These are phyloP conservation scores for Lachancea lanzarotensis DNA, from an alignment of 805 yeast species.

Conservation along the genomic window DNA sequence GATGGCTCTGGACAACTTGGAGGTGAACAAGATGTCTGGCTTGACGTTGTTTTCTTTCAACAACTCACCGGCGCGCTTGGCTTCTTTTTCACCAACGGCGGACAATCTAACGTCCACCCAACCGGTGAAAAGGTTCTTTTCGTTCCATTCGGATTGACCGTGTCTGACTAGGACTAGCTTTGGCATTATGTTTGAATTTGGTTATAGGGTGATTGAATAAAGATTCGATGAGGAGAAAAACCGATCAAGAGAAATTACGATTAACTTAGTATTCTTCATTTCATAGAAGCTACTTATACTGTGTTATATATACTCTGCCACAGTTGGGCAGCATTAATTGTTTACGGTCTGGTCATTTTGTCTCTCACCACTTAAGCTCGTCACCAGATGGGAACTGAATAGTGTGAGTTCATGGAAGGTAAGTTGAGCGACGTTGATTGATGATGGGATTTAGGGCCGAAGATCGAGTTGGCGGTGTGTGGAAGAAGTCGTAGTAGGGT, in stretches of 20 bases:
- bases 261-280: background rate
- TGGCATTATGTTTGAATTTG: conserved; percentile 31
- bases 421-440: background rate
- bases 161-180: conserved; percentile 92
- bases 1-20: conserved; percentile 88
- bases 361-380: conserved; percentile 3
- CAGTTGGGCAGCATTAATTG: background rate
- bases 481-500: background rate
- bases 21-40: conserved; percentile 88
- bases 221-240: background rate
- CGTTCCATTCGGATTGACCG: conserved; percentile 99
- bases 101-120: conserved; percentile 94
- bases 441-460: background rate
- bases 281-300: background rate
- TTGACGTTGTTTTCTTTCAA: conserved; percentile 76
- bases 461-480: no score
- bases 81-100: conserved; percentile 82
- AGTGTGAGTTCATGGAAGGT: background rate
- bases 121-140: conserved; percentile 95
- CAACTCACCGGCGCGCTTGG: conserved; percentile 87
- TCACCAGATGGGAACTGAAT: conserved; percentile 2
- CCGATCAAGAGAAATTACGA: background rate
- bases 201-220: background rate
- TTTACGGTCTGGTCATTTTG: background rate
- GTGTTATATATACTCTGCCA: conserved; percentile 1